Conservation (phyloP, 2,329 filamentous ascomycete genomes). For the Pyricularia sp. region DNA sequence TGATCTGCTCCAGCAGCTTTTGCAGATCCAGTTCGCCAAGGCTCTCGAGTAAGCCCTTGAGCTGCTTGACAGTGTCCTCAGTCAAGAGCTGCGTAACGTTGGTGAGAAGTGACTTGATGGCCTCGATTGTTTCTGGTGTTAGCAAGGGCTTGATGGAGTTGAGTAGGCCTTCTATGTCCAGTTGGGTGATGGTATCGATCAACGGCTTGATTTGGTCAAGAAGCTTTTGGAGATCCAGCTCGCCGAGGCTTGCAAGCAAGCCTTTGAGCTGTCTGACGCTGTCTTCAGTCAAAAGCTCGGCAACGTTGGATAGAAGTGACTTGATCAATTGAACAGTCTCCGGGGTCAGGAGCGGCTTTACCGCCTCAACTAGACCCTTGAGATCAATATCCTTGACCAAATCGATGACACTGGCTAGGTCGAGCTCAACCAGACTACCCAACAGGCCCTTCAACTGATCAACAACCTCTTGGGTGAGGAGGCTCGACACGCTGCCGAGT, state of each 20-base stretch:
- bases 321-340: not conserved
- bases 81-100: not conserved
- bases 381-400: slow-evolving; percentile 16
- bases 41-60: not conserved
- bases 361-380: slow-evolving; percentile 6
- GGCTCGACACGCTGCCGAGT: not conserved
- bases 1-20: not conserved
- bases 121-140: not conserved
- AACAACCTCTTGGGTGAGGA: not conserved
- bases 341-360: not conserved
- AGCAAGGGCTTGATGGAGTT: slow-evolving; percentile 18
- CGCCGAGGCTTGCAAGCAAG: not conserved
- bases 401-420: not conserved
- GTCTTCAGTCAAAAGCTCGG: not conserved
- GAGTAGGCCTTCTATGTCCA: slow-evolving; percentile 23
- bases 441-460: not conserved
- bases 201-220: slow-evolving; percentile 7
- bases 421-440: not conserved
- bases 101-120: not conserved
- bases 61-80: not conserved
- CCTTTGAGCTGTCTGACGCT: not conserved
- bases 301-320: not conserved
- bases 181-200: slow-evolving; percentile 21
- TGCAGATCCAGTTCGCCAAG: not conserved
- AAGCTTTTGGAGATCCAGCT: not conserved